Evolutionary conservation across 768 basidiomycete genomes (phyloP), one percentile per base, ranked within the genome.

Genomic region (Dioszegia aurantiaca): DNA sequence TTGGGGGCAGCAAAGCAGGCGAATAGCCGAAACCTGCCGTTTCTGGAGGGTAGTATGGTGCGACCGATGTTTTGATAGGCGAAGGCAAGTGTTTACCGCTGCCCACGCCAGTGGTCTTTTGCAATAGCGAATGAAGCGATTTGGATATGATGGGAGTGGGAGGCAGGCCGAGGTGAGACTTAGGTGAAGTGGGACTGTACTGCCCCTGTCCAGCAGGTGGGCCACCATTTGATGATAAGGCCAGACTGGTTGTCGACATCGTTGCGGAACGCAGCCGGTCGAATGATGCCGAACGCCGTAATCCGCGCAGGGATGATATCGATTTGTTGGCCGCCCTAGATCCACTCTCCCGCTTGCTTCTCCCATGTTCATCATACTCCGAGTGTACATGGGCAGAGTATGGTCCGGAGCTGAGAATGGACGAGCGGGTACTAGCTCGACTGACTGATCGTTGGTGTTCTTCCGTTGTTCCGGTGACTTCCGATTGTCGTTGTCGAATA

Each of bases 141-240:
- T 89, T 91, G 55, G 85, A 88, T 81, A 97, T 88, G 64, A 86
- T 81, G 3, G 93, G 91, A 24, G 90, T 83, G 16, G 93, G 93
- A 61, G 90, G 84, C 56, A 92, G 88, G 2, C 9, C 83, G 23
- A 53, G 12, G 9, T 36, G 19, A 4, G 37, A n/a, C 14, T 28
- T 9, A 10, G 51, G 36, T 4, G 51, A 53, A 4, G 37, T 40
- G 19, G 51, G 51, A 76, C 16, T 79, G 59, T 30, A 75, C 80
- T 17, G 27, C 69, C 40, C 78, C 66, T 42, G 40, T 8, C 46
- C 78, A 30, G 24, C 17, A 14, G 69, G 28, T 8, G 36, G 24
- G 17, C 16, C 23, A 27, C 23, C 17, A 11, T 27, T 40, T 9
- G 46, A 39, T 4, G 56, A 46, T 5, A 48, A 33, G 33, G 33